phyloP scores from a whole-genome alignment of 306 rosid genomes.

The Trifolium repens region DNA sequence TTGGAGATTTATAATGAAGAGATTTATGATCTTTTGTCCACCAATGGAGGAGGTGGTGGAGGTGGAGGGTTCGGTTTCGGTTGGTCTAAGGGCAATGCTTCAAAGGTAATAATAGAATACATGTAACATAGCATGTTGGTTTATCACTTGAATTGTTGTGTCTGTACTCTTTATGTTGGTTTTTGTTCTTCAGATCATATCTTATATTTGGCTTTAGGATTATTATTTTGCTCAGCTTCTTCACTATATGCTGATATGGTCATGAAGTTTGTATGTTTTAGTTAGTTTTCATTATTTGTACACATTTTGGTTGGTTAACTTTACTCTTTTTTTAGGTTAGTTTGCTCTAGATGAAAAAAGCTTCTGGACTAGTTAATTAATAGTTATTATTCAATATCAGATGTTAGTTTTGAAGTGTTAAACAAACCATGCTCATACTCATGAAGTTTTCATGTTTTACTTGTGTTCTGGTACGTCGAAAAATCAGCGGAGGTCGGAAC shows the following conservation, averaged over 20 bases:
- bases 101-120: conserved; percentile 62
- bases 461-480: neutral
- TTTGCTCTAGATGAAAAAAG: conserved; percentile 1
- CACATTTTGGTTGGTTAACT: neutral
- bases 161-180: neutral
- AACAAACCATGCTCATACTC: neutral
- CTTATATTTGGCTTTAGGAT: conserved; percentile 7
- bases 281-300: conserved; percentile 2
- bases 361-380: neutral
- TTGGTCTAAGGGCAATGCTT: conserved; percentile 83
- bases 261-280: neutral
- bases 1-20: conserved; percentile 98
- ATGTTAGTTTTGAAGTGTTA: conserved; percentile 16
- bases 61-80: conserved; percentile 79
- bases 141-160: neutral
- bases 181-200: neutral
- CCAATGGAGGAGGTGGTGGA: conserved; percentile 63
- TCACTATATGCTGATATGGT: neutral
- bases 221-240: neutral
- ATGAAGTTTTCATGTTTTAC: neutral
- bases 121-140: conserved; percentile 12
- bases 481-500: neutral
- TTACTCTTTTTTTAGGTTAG: neutral
- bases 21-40: conserved; percentile 80
- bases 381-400: neutral